phyloP scores from a whole-genome alignment of 106 monocot genomes.

The Chionographis japonica region DNA sequence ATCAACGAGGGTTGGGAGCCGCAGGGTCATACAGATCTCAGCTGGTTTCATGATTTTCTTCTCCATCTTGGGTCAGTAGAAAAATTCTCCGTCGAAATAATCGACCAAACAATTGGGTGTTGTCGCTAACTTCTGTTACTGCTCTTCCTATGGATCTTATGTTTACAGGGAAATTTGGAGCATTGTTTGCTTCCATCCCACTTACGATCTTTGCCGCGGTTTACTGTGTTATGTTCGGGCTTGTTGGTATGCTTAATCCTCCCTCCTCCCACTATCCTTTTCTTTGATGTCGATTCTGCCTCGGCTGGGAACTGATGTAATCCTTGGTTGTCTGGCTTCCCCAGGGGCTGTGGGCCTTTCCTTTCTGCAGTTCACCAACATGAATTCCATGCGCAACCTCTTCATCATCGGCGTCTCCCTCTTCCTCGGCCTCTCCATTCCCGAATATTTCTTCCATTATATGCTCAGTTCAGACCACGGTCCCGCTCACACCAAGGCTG shows the following conservation, averaged over 20 bases:
- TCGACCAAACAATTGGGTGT: no score
- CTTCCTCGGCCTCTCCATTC: conserved; percentile 88
- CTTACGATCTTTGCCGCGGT: conserved; percentile 88
- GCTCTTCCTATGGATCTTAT: background rate
- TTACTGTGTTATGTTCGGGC: conserved; percentile 85
- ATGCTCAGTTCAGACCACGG: conserved; percentile 37
- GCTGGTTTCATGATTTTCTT: conserved; percentile 99
- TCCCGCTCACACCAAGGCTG: conserved; percentile 78
- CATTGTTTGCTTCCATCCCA: conserved; percentile 95
- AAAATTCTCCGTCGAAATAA: no score
- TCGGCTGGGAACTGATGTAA: background rate
- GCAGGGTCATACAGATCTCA: conserved; percentile 86
- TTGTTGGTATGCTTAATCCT: conserved; percentile 56
- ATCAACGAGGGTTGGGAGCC: conserved; percentile 79
- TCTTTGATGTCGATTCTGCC: background rate
- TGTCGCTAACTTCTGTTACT: no score
- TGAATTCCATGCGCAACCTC: conserved; percentile 99
- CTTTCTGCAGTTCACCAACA: conserved; percentile 99
- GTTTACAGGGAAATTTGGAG: conserved; percentile 85
- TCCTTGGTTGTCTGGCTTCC: background rate
- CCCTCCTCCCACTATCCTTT: background rate
- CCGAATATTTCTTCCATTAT: conserved; percentile 82
- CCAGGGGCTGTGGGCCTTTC: conserved; percentile 93
- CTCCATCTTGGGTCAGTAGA: conserved; percentile 68
- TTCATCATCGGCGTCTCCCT: conserved; percentile 85